Percentiles rank a stretch among this genome's conserved stretches.
Conservation (phyloP, 208 protist genomes). For the Acanthamoeba healyi region DNA sequence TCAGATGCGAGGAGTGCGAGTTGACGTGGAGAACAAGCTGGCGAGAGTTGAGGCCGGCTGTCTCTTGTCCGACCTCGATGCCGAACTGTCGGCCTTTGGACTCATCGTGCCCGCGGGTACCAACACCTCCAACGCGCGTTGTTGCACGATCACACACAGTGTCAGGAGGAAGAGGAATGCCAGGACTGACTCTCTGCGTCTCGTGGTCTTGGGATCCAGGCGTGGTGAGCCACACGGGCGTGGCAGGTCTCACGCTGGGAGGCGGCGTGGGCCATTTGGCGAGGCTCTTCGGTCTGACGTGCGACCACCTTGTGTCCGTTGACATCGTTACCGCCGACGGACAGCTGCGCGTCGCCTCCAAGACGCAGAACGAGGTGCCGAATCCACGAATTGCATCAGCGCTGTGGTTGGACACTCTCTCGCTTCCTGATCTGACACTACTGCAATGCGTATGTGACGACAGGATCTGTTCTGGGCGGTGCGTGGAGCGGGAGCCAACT, state of each 20-base stretch:
- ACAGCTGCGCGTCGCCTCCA: constrained; percentile 19
- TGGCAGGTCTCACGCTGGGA: constrained; percentile 69
- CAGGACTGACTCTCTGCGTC: not conserved
- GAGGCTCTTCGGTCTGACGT: constrained; percentile 11
- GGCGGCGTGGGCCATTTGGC: constrained; percentile 38
- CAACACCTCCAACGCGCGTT: not conserved
- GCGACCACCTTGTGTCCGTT: constrained; percentile 33
- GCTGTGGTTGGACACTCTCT: no score
- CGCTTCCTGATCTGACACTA: not conserved
- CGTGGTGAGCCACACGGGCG: constrained; percentile 57
- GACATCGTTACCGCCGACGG: constrained; percentile 65
- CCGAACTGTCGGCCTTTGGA: not conserved
- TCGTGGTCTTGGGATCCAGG: not conserved
- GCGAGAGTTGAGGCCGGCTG: constrained; percentile 47
- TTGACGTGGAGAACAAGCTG: not conserved
- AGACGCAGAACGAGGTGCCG: not conserved
- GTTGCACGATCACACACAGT: no score
- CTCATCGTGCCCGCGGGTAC: not conserved
- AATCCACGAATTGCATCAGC: no score
- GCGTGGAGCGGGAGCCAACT: constrained; percentile 77
- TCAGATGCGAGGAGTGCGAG: not conserved
- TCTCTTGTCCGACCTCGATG: constrained; percentile 40
- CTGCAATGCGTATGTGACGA: no score
- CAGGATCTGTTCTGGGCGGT: constrained; percentile 82
- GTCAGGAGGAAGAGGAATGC: no score